Base-by-base conservation (phyloP, 495 filamentous ascomycete species). In the Penicillium longicatenatum region DNA sequence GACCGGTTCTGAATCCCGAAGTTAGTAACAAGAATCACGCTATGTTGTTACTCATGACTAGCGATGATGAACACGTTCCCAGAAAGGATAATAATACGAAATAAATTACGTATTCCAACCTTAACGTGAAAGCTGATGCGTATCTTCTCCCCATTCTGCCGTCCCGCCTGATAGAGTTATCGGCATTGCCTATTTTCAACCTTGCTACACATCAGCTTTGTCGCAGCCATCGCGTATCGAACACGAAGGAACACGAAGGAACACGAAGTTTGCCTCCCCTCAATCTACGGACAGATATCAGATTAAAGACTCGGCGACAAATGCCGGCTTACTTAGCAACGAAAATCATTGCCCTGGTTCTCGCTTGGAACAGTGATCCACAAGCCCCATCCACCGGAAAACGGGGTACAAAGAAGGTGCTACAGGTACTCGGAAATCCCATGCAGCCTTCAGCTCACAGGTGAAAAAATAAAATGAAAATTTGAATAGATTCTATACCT, bases 291-390 rank as follows among this genome's bases (percentile, higher is more conserved):
- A 10, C 31, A 35, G 31, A 39, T 39, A 39, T 39, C 37, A 17
- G 37, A 39, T n/a, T 16, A 39, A 39, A n/a, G 16, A 2, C 16
- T 39, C 16, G 37, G 16, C 37, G 17, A n/a, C 14, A 48, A 48
- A 5, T 9, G 7, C 0, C 24, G 24, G 45, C 45, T 48, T 12
- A 48, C 12, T 7, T 10, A 48, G 4, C 45, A 17, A n/a, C 24
- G 45, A 17, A 22, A 29, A 26, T 39, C 37, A 39, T 16, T 29
- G 11, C 45, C 45, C 41, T 22, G 21, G 24, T 19, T 24, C 45
- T 48, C 45, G 45, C 45, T 48, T 48, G 24, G 24, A 30, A 10
- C 37, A 31, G 14, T 30, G 60, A 62, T 62, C 51, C 55, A 55
- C 55, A 42, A 35, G 46, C 39, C 37, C 45, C 16, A 17, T 42